A percentile compares a stretch with the other conserved stretches of the same genome.
These are phyloP conservation scores for Nymphaea colorata DNA, from an alignment of 164 flowering plant species.

Conservation along the genomic window DNA sequence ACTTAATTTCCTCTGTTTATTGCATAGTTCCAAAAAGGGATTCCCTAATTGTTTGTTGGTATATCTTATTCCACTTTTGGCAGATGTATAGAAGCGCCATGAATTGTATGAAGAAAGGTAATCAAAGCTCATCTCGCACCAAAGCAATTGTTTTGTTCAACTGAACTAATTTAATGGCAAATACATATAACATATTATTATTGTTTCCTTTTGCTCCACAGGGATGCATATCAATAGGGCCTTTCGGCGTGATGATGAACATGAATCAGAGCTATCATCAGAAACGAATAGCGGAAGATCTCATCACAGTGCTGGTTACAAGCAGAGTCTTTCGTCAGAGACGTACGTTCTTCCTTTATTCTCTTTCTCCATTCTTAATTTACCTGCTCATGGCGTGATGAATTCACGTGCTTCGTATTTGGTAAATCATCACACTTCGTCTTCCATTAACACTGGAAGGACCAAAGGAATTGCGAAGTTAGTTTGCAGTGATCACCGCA, in stretches of 20 bases:
- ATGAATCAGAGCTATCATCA: not conserved
- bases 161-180: not conserved
- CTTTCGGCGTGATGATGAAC: not conserved
- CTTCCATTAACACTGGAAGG: too few relatives aligned
- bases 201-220: not conserved
- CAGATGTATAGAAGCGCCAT: not conserved
- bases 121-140: not conserved
- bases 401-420: too few relatives aligned
- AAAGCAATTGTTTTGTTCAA: not conserved
- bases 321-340: too few relatives aligned
- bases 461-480: too few relatives aligned
- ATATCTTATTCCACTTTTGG: not conserved
- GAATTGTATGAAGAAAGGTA: not conserved
- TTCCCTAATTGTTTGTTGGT: not conserved
- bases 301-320: too few relatives aligned
- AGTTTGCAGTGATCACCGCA: too few relatives aligned
- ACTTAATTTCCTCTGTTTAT: too few relatives aligned
- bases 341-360: too few relatives aligned
- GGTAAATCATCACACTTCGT: too few relatives aligned
- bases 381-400: too few relatives aligned
- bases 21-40: not conserved
- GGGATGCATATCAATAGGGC: not conserved
- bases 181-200: too few relatives aligned
- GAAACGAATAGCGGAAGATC: not conserved
- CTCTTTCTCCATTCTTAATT: too few relatives aligned